A percentile compares a stretch with the other conserved stretches of the same genome.
These are phyloP conservation scores for Lophiotrema nucula DNA, from an alignment of 495 filamentous ascomycete genomes.

Conservation along the genomic window DNA sequence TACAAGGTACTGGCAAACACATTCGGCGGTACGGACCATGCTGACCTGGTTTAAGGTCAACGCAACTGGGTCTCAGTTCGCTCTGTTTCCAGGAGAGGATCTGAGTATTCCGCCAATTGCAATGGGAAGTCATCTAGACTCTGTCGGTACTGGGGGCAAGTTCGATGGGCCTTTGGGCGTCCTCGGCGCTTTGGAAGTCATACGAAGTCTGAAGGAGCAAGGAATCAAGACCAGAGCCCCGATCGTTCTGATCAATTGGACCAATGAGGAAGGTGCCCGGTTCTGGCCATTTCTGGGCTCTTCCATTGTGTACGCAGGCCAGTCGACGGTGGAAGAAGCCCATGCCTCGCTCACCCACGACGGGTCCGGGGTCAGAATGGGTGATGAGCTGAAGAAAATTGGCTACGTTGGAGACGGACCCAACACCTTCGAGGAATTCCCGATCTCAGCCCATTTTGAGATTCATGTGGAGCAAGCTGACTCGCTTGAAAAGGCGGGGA, in stretches of 20 bases:
- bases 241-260: too few species aligned
- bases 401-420: conserved; percentile 20
- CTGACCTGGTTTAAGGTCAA: too few species aligned
- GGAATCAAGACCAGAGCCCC: conserved; percentile 22
- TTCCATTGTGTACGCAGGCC: conserved; percentile 21
- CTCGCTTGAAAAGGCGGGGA: conserved; percentile 20
- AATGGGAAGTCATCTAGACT: conserved; percentile 26
- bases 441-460: conserved; percentile 22
- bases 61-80: conserved; percentile 22
- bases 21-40: too few species aligned
- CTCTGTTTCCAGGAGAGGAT: conserved; percentile 14
- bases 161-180: conserved; percentile 27
- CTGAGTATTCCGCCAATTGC: conserved; percentile 22
- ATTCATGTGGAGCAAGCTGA: conserved; percentile 22
- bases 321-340: conserved; percentile 11
- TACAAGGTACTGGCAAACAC: too few species aligned
- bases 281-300: conserved; percentile 20
- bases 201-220: conserved; percentile 15
- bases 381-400: conserved; percentile 12
- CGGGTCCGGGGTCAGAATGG: conserved; percentile 18
- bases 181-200: conserved; percentile 12
- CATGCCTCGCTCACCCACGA: conserved; percentile 20
- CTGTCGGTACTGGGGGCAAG: conserved; percentile 21
- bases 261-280: conserved; percentile 28
- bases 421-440: conserved; percentile 23